phyloP scores from a whole-genome alignment of 2,329 filamentous ascomycete species.

The Ascochyta viciae-villosae region DNA sequence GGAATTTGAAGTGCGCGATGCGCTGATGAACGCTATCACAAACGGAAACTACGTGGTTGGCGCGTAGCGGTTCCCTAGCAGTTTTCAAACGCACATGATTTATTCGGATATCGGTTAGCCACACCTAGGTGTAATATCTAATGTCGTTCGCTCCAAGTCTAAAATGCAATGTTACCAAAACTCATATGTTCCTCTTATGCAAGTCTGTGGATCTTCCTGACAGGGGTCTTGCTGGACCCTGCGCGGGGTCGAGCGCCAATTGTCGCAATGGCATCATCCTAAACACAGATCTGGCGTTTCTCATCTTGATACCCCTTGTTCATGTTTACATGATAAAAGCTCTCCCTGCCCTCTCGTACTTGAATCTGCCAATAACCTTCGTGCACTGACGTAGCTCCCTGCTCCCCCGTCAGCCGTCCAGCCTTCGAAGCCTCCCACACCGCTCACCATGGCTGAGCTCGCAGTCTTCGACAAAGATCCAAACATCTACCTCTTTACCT shows the following conservation, averaged over 20 bases:
- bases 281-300: conserved; percentile 13
- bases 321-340: neutral
- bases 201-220: conserved; percentile 5
- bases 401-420: neutral
- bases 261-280: conserved; percentile 19
- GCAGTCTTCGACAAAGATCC: conserved; percentile 55
- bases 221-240: conserved; percentile 11
- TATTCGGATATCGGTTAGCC: neutral
- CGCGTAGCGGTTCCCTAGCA: conserved; percentile 6
- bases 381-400: neutral
- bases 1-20: conserved; percentile 78
- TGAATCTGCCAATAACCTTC: neutral
- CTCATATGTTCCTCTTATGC: conserved; percentile 20
- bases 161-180: conserved; percentile 13
- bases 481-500: conserved; percentile 90
- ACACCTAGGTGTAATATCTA: conserved; percentile 29
- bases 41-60: conserved; percentile 2
- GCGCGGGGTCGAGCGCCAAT: conserved; percentile 14
- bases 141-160: conserved; percentile 24
- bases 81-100: neutral
- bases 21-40: conserved; percentile 72
- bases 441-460: conserved; percentile 48
- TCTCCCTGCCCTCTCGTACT: neutral
- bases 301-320: conserved; percentile 16
- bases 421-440: conserved; percentile 9